Conservation (phyloP, 1,284 basidiomycete species). For the Ceraceosorus guamensis region DNA sequence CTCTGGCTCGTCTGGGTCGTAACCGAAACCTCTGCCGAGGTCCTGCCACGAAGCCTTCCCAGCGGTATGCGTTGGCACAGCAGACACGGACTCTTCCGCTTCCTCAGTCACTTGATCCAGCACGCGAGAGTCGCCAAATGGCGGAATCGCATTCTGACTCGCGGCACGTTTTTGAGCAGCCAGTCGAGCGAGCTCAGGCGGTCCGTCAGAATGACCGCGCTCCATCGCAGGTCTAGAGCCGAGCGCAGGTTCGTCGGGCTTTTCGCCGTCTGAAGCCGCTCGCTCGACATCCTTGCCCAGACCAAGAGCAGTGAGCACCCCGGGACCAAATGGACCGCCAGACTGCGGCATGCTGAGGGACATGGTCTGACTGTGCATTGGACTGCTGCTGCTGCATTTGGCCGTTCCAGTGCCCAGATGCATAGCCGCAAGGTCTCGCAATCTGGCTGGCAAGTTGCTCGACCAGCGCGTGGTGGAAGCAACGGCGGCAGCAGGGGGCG, state of each 20-base stretch:
- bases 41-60: constrained; percentile 20
- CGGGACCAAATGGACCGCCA: constrained; percentile 30
- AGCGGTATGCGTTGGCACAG: neutral
- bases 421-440: neutral
- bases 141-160: neutral
- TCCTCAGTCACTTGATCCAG: no score
- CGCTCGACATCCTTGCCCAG: constrained; percentile 7
- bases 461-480: neutral
- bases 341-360: constrained; percentile 32
- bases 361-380: constrained; percentile 16
- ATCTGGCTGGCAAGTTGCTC: neutral
- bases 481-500: no score
- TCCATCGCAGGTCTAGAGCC: constrained; percentile 5
- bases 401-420: neutral
- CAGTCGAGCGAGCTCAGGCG: neutral
- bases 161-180: neutral
- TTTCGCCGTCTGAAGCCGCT: constrained; percentile 1
- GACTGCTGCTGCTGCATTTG: neutral
- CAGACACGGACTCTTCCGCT: neutral
- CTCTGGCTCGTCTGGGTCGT: constrained; percentile 21
- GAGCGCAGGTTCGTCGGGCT: constrained; percentile 1
- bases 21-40: constrained; percentile 31
- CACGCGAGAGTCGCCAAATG: neutral
- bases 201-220: neutral
- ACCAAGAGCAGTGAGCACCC: constrained; percentile 28